Base-by-base conservation (phyloP, 441 rosid species). In the Euphorbia schlechtendalii region DNA sequence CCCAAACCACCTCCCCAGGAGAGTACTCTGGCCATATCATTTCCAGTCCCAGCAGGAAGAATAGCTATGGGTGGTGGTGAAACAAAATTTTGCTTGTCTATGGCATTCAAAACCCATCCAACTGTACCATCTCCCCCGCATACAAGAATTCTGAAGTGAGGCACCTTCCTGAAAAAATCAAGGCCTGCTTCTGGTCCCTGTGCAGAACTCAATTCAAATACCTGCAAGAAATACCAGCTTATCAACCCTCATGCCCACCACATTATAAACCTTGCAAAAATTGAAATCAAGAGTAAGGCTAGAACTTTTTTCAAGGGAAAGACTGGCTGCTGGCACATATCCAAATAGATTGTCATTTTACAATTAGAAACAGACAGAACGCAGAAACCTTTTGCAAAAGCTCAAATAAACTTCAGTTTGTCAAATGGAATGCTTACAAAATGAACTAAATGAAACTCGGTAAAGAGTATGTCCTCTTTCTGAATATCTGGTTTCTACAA, bases 61-160 rank as follows among this genome's bases (percentile, higher is more conserved):
- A 94, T 84, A 64, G 99, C 98, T 65, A 94, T 85, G 27, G 99
- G 94, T 70, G 99, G 98, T 71, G 99, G 96, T 70, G 99, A 94
- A 65, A 84, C 88, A 81, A 83, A 94, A 76, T 83, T 87, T 69
- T 89, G 96, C 74, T 89, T 91, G 69, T 94, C 98, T 78, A 94
- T 87, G 55, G 92, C 89, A 80, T 85, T 70, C 59, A 91, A 77
- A 77, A 94, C 99, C 99, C 99, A 94, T 36, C 98, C 92, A 76
- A 89, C 96, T 60, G 96, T 91, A 73, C 99, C 99, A 77, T 94
- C 99, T 67, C 99, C 99, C 12, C 99, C 99, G 63, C 98, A 94
- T 36, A 87, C 86, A 61, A 94, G 98, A 77, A 94, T 78, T 79
- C 96, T 89, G 78, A 91, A 94, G 80, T 94, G 98, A 74, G 96